Evolutionary conservation across 1,284 basidiomycete genomes (phyloP), one percentile per base, ranked within the genome.

Genomic region (Marasmius oreades): DNA sequence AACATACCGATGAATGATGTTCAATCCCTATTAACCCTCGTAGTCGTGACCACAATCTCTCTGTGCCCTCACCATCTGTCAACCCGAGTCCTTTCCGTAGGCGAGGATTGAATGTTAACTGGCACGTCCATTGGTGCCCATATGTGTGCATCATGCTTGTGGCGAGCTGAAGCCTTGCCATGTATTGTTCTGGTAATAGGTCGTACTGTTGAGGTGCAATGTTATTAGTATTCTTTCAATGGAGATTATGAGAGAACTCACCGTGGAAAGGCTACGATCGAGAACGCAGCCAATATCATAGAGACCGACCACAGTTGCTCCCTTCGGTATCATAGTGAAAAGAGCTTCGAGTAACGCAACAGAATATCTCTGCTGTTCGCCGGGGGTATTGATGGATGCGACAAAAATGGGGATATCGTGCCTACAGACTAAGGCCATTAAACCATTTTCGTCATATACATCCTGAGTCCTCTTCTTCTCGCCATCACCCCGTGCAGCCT

Each of bases 1-100:
- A 22, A 50, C 47, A n/a, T 18, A 66, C 65, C 16, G 18, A 60
- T 12, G 65, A 66, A 3, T 62, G 52, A 11, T 62, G 50, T 5
- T 64, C 59, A 10, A 56, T n/a, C 28, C 54, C 53, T 22, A 63
- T 63, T 7, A 63, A 42, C 24, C 37, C 33, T 1, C 48, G 18
- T 2, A 63, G 22, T 3, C 10, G 10, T 11, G 47, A 50, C 64
- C 64, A 65, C 12, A 65, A 34, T 6, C 55, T 53, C 50, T 65
- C 64, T 14, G 44, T 36, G 1, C 64, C 64, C 57, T 65, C 62
- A 5, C 64, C 64, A 52, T 65, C 61, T 1, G 56, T 51, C 2
- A 63, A 36, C 0, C 62, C 64, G 14, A 61, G 56, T 1, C 59
- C 60, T 1, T 2, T 23, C 10, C 47, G 36, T 39, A 53, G 48